Base-by-base conservation (phyloP, 805 yeast species). In the Priceomyces castillae region DNA sequence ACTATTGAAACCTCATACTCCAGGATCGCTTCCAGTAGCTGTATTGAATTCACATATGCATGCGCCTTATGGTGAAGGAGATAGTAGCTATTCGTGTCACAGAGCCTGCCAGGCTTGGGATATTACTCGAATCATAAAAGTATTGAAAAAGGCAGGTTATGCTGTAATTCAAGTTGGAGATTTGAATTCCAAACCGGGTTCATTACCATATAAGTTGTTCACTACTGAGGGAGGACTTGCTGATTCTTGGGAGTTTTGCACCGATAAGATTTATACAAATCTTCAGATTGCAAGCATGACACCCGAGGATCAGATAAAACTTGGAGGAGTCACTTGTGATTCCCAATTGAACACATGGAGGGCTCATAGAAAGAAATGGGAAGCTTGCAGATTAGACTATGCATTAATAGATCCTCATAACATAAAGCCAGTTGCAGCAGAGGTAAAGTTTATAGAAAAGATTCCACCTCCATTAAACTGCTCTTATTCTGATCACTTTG, bases 61-160 rank as follows among this genome's bases (percentile, higher is more conserved):
- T 63, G 99, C 99, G 1, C 99, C 99, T 0, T 94, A 94, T 58
- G 56, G 53, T 5, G 56, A 66, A 14, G 98, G 98, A 2, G 96
- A 90, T 62, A 95, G 95, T 2, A 85, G 90, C 2, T 94, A 94
- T 58, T 71, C 82, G 2, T 86, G 96, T 52, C 98, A 94, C 58
- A 71, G 99, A 39, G 82, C 97, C 0, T 79, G 94, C 45, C 99
- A 94, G 64, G 97, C 98, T 0, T 94, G 98, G 98, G 97, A 90
- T 60, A 78, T 94, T 60, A 76, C 94, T 26, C 77, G 80, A 40
- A 46, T 90, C 28, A 81, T 86, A 1, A 73, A 73, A 14, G 62
- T 81, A 30, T 75, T 90, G 37, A 71, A 73, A 36, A 72, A 70
- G 43, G 84, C 92, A 0, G 96, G 97, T 0, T 85, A 88, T 60